Evolutionary conservation across 2,329 filamentous ascomycete species (phyloP).

Genomic region (Thielaviopsis populi): DNA sequence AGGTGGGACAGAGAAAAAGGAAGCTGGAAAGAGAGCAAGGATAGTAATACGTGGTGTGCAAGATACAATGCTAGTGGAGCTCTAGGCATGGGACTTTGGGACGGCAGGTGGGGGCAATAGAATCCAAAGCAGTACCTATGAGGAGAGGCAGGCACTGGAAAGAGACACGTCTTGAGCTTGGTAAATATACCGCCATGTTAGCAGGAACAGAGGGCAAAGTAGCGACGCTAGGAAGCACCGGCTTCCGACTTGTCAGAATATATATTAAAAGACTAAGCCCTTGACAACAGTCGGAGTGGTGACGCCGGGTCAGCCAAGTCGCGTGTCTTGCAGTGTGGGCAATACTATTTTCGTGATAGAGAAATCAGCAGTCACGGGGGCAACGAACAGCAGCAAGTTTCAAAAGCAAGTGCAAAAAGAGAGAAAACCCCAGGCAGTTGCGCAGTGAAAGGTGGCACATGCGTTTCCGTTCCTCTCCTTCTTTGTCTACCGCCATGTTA

Average conservation of each 20-base stretch:
- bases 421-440: not conserved
- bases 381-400: not conserved
- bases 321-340: not conserved
- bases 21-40: not conserved
- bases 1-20: not conserved
- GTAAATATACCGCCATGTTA: not conserved
- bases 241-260: no score
- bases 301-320: no score
- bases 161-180: not conserved
- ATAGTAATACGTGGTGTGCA: not conserved
- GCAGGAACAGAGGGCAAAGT: not conserved
- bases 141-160: not conserved
- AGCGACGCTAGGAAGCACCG: no score
- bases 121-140: not conserved
- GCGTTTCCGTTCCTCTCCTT: not conserved
- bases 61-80: not conserved
- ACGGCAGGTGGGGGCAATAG: not conserved
- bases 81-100: not conserved
- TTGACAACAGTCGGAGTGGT: no score
- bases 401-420: not conserved
- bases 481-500: not conserved
- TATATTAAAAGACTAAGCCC: no score
- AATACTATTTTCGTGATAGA: not conserved
- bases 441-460: not conserved
- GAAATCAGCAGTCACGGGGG: not conserved